These are phyloP conservation scores for Collariella sp. DNA, from an alignment of 495 filamentous ascomycete genomes.

Conservation along the genomic window DNA sequence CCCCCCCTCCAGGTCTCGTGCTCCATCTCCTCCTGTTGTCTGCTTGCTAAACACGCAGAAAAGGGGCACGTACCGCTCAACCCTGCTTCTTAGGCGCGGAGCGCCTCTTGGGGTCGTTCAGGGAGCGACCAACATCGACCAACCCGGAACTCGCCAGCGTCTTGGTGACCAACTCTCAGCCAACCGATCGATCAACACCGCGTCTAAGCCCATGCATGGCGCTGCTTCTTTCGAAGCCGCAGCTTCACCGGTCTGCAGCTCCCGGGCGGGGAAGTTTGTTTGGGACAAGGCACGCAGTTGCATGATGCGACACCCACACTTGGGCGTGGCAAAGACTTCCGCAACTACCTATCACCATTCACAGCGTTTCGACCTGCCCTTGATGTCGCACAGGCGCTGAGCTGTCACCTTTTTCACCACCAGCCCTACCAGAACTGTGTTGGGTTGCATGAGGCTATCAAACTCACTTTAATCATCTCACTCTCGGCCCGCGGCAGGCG, in stretches of 20 bases:
- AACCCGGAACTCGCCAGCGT: background rate
- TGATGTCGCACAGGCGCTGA: background rate
- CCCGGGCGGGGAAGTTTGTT: background rate
- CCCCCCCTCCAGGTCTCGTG: background rate
- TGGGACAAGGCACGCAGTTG: background rate
- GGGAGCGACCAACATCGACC: background rate
- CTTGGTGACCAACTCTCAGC: background rate
- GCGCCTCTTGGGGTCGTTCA: background rate
- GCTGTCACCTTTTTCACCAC: background rate
- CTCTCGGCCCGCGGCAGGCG: background rate
- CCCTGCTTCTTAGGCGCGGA: background rate
- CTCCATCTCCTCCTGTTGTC: background rate
- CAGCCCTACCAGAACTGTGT: background rate
- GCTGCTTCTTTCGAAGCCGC: background rate
- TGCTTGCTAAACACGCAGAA: slow-evolving; percentile 5
- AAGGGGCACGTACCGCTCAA: slow-evolving; percentile 4
- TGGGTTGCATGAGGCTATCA: background rate
- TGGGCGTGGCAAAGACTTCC: background rate
- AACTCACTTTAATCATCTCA: background rate
- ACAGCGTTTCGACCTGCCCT: background rate
- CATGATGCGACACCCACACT: background rate
- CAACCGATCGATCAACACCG: background rate
- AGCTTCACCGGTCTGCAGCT: slow-evolving; percentile 1
- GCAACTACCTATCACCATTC: background rate
- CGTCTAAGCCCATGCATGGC: background rate